These are phyloP conservation scores for Flaveria bidentis DNA, from an alignment of 129 eudicot species.

Conservation along the genomic window DNA sequence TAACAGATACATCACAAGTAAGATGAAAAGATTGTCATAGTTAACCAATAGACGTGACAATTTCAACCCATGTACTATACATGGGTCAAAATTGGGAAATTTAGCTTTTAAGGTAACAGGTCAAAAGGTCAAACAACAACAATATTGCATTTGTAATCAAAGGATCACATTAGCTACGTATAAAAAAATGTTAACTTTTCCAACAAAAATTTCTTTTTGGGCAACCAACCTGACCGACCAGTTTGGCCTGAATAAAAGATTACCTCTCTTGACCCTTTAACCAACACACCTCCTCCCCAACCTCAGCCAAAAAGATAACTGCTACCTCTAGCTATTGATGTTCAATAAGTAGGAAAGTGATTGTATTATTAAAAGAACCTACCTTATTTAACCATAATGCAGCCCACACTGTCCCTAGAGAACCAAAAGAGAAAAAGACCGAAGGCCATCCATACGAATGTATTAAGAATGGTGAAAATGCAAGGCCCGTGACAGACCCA, in stretches of 20 bases:
- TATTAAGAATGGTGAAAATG: slow-evolving; percentile 77
- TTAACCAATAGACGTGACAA: not conserved
- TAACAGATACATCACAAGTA: not conserved
- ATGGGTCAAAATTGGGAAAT: not conserved
- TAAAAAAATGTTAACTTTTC: too few species aligned
- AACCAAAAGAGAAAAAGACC: slow-evolving; percentile 87
- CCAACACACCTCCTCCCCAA: too few species aligned
- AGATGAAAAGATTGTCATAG: not conserved
- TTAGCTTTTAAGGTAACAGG: not conserved
- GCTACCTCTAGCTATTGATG: not conserved
- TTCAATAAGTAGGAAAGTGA: slow-evolving; percentile 10
- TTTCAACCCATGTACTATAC: not conserved
- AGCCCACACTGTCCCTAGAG: slow-evolving; percentile 83
- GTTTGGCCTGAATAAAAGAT: too few species aligned
- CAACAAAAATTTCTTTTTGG: too few species aligned
- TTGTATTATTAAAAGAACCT: not conserved
- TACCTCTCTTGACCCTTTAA: too few species aligned
- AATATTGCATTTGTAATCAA: too few species aligned
- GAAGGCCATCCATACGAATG: slow-evolving; percentile 87
- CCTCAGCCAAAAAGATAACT: too few species aligned
- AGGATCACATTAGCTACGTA: too few species aligned
- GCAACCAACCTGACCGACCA: too few species aligned
- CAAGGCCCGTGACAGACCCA: slow-evolving; percentile 87
- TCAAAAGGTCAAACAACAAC: too few species aligned
- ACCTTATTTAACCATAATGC: slow-evolving; percentile 79